A percentile compares a stretch with the other conserved stretches of the same genome.
These are phyloP conservation scores for Papiliotrema fonsecae DNA, from an alignment of 1,284 basidiomycete genomes.

Conservation along the genomic window DNA sequence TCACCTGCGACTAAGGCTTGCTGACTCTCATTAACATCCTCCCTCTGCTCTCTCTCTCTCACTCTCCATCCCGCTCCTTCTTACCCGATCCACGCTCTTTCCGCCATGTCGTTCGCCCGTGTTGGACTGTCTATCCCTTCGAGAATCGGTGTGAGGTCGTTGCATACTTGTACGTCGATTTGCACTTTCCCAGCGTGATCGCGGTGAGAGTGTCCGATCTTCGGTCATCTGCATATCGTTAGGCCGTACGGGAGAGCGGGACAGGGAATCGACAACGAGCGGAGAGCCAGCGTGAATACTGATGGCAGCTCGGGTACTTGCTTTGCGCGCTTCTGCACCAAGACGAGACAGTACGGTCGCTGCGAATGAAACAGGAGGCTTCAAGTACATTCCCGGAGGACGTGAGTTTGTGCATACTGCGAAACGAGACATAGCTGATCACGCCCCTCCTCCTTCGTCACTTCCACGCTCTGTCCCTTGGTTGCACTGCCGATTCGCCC, in stretches of 20 bases:
- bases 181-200: background rate
- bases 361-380: constrained; percentile 45
- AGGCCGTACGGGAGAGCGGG: too few species aligned
- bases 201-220: too few species aligned
- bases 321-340: constrained; percentile 27
- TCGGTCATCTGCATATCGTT: too few species aligned
- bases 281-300: too few species aligned
- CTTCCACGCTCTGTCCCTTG: background rate
- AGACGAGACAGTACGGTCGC: constrained; percentile 27
- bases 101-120: constrained; percentile 38
- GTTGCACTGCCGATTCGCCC: too few species aligned
- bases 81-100: too few species aligned
- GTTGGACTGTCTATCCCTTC: background rate
- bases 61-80: too few species aligned
- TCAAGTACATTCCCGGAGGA: constrained; percentile 48
- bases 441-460: background rate
- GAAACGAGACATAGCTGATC: background rate
- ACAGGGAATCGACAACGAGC: too few species aligned
- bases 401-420: constrained; percentile 31
- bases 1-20: too few species aligned
- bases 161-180: constrained; percentile 35
- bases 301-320: constrained; percentile 36
- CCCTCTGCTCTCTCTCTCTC: background rate
- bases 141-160: constrained; percentile 27
- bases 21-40: too few species aligned